phyloP scores from a whole-genome alignment of 192 early-diverging fungal genomes.

The Irineochytrium annulatum region DNA sequence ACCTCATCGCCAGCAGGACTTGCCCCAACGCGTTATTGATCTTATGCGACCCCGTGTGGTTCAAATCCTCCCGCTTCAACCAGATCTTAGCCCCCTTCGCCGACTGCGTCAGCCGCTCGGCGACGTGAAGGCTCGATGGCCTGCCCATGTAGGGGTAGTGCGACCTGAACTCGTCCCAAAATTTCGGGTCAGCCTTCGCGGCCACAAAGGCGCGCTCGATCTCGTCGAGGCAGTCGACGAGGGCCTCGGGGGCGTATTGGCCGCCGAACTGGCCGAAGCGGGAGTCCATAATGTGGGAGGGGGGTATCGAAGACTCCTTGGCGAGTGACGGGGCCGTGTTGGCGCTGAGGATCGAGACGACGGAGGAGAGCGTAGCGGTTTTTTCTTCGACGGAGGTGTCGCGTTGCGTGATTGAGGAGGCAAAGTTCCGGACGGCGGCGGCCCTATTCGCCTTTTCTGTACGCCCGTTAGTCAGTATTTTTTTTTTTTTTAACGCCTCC shows the following conservation, averaged over 20 bases:
- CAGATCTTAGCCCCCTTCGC: constrained; percentile 84
- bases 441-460: constrained; percentile 40
- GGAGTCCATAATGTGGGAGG: constrained; percentile 54
- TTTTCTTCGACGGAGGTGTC: constrained; percentile 10
- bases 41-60: constrained; percentile 99
- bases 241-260: constrained; percentile 95
- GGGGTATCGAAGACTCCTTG: no score
- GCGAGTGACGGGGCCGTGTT: no score
- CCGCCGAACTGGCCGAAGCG: constrained; percentile 96
- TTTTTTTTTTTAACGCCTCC: no score
- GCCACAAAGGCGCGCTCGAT: constrained; percentile 79
- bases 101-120: constrained; percentile 71
- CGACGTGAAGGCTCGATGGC: constrained; percentile 82
- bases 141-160: constrained; percentile 92
- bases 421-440: constrained; percentile 45
- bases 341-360: constrained; percentile 11
- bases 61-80: constrained; percentile 98
- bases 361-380: constrained; percentile 28
- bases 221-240: constrained; percentile 90
- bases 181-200: constrained; percentile 81
- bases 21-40: constrained; percentile 99
- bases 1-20: constrained; percentile 84
- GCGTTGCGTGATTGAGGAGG: constrained; percentile 50
- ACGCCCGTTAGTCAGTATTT: not conserved
- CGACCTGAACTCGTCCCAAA: constrained; percentile 87